Evolutionary conservation across 2,329 filamentous ascomycete genomes (phyloP), one percentile per base, ranked within the genome.

Genomic region (Monosporascus sp.): DNA sequence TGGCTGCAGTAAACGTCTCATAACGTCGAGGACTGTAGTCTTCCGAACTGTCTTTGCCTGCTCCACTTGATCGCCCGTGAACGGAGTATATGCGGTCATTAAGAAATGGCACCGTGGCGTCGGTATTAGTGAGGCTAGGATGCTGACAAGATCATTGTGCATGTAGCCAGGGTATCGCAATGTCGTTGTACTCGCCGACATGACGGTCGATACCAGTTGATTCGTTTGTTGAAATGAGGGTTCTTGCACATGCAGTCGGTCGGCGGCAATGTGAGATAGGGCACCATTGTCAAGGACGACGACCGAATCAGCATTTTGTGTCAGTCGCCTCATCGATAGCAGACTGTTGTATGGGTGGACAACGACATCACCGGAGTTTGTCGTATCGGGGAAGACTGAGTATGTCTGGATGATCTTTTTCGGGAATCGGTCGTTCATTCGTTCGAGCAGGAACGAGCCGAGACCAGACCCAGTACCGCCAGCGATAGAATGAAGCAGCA

Each of bases 321-420:
- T 95, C 62, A 99, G 75, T 55, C 95, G 80, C 55, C 92, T 81
- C 86, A 99, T 91, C 11, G 93, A 88, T 17, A 99, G 82, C 52
- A 99, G 77, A 71, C 92, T 97, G 79, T 99, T 99, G 75, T 99
- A 99, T 11, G 94, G 94, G 67, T 99, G 94, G 22, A 99, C 94
- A 11, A 99, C 93, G 22, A 99, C 93, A 68, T 97, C 91, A 52
- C 86, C 86, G 3, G 85, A 83, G 62, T 89, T 91, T 55, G 90
- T 90, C 0, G 89, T 96, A 70, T 97, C 94, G 2, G 94, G 93
- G 65, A 99, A 99, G 50, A 99, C 95, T 0, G 93, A 97, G 73
- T 99, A 99, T 43, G 94, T 97, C 74, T 99, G 94, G 54, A 99
- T 97, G 60, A 99, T 85, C 78, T 99, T 99, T 76, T 99, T 99